Conservation (phyloP, 2,329 filamentous ascomycete genomes). For the Tolypocladium tropicale region DNA sequence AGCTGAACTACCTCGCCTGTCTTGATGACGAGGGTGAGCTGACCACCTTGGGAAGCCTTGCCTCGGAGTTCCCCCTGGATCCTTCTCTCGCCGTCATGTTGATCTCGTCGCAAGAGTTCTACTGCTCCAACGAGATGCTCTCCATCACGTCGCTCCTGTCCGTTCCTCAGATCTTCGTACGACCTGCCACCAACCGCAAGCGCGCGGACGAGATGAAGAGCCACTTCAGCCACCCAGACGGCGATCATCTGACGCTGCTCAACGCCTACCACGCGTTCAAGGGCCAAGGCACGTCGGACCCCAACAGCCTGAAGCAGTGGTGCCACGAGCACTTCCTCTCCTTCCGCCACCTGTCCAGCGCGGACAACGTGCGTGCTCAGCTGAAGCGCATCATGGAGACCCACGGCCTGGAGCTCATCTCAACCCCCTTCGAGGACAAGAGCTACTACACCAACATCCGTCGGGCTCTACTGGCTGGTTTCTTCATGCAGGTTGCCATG, state of each 20-base stretch:
- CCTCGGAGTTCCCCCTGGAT: constrained; percentile 92
- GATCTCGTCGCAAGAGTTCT: constrained; percentile 94
- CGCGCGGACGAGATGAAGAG: constrained; percentile 96
- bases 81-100: constrained; percentile 94
- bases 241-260: constrained; percentile 89
- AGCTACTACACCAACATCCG: constrained; percentile 98
- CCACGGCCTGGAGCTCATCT: constrained; percentile 73
- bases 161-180: constrained; percentile 87
- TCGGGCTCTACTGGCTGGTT: constrained; percentile 80
- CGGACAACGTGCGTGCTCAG: constrained; percentile 87
- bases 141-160: constrained; percentile 91
- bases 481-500: constrained; percentile 99
- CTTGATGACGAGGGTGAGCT: constrained; percentile 94
- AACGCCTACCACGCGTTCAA: constrained; percentile 99
- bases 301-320: constrained; percentile 71
- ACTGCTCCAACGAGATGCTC: constrained; percentile 96
- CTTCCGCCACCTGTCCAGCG: constrained; percentile 76
- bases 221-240: constrained; percentile 83
- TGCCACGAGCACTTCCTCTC: constrained; percentile 96
- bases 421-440: constrained; percentile 86
- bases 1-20: constrained; percentile 94
- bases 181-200: constrained; percentile 75
- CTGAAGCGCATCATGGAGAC: constrained; percentile 96
- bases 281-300: constrained; percentile 47
- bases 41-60: constrained; percentile 72